A percentile compares a stretch with the other conserved stretches of the same genome.
Conservation (phyloP, 441 rosid genomes). For the Gossypium davidsonii region DNA sequence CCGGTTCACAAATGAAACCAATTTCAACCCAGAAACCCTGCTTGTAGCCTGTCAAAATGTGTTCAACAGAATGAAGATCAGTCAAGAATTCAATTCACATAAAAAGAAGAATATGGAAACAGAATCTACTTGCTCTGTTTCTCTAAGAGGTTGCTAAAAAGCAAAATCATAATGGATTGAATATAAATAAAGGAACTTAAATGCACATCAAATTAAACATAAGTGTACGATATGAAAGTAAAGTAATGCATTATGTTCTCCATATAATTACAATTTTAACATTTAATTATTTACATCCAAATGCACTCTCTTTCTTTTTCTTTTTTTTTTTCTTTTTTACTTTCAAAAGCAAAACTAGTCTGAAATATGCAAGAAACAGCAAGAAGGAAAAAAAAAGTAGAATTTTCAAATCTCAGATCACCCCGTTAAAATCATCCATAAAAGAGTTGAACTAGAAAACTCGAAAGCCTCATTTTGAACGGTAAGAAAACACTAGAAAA, state of each 20-base stretch:
- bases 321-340: too few species aligned
- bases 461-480: background rate
- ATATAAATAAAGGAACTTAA: background rate
- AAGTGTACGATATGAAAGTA: background rate
- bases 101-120: background rate
- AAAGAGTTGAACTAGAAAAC: background rate
- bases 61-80: constrained; percentile 10
- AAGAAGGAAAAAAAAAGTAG: too few species aligned
- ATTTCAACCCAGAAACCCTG: constrained; percentile 33
- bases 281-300: background rate
- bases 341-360: background rate
- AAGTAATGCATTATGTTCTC: background rate
- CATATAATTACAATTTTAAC: background rate
- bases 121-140: background rate
- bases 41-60: constrained; percentile 34
- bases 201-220: background rate
- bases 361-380: too few species aligned
- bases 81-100: background rate
- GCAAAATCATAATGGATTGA: background rate
- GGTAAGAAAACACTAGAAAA: background rate
- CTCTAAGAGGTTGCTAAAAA: background rate
- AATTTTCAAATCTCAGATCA: background rate
- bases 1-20: constrained; percentile 26
- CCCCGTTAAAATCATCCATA: background rate
- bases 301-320: background rate